A percentile compares a stretch with the other conserved stretches of the same genome.
phyloP scores from a whole-genome alignment of 495 filamentous ascomycete species.

The Hyaloscypha variabilis region DNA sequence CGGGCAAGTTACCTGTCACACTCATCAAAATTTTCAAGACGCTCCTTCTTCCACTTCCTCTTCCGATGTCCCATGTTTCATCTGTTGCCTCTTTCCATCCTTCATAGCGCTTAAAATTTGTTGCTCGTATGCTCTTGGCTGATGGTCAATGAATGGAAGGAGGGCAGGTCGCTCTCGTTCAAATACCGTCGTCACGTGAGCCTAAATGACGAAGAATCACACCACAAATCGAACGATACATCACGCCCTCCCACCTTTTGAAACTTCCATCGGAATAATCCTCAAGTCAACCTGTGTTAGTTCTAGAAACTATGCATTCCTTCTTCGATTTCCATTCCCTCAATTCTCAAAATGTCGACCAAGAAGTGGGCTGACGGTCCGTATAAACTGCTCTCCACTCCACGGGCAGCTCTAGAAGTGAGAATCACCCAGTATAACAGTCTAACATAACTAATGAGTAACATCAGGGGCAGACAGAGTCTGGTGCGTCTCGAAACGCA shows the following conservation, averaged over 20 bases:
- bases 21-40: no score
- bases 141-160: no score
- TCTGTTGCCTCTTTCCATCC: no score
- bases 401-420: not conserved
- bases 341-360: not conserved
- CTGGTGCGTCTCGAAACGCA: conserved; percentile 11
- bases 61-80: no score
- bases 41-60: no score
- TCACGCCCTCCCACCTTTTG: not conserved
- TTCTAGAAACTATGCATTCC: not conserved
- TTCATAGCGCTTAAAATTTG: no score
- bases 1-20: no score
- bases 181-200: not conserved
- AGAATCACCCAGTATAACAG: not conserved
- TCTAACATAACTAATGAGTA: not conserved
- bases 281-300: not conserved
- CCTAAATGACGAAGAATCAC: not conserved
- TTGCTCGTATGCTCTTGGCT: no score
- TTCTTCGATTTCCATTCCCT: not conserved
- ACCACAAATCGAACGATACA: conserved; percentile 2
- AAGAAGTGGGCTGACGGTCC: conserved; percentile 7
- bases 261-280: not conserved
- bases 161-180: not conserved
- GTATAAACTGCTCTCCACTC: not conserved
- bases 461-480: not conserved